A percentile compares a stretch with the other conserved stretches of the same genome.
phyloP scores from a whole-genome alignment of 2,329 filamentous ascomycete genomes.

The Dothidotthia symphoricarpi region DNA sequence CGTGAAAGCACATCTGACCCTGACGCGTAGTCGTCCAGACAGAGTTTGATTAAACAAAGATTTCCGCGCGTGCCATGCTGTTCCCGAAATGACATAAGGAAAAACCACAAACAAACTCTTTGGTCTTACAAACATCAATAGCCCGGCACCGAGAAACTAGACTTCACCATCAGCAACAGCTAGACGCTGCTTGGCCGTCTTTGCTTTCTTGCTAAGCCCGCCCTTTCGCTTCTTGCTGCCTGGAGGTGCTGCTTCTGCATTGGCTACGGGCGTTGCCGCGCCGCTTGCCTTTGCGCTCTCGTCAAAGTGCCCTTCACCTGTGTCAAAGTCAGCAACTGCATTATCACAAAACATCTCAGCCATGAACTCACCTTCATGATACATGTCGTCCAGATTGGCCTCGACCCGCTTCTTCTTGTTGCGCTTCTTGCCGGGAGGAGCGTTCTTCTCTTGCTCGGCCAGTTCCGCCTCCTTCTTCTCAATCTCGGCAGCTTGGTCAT shows the following conservation, averaged over 20 bases:
- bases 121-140: too few species aligned
- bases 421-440: slow-evolving; percentile 47
- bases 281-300: slow-evolving; percentile 83
- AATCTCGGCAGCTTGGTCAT: slow-evolving; percentile 91
- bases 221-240: slow-evolving; percentile 56
- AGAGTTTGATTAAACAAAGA: too few species aligned
- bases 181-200: slow-evolving; percentile 51
- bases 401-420: slow-evolving; percentile 63
- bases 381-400: slow-evolving; percentile 87
- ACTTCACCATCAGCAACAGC: slow-evolving; percentile 49
- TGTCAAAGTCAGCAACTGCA: slow-evolving; percentile 23
- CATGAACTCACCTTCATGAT: slow-evolving; percentile 84
- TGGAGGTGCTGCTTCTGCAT: slow-evolving; percentile 25
- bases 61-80: too few species aligned
- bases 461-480: slow-evolving; percentile 89
- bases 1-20: too few species aligned
- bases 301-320: slow-evolving; percentile 96
- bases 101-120: too few species aligned
- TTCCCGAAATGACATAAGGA: too few species aligned
- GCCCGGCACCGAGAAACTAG: slow-evolving; percentile 6
- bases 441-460: slow-evolving; percentile 60
- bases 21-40: too few species aligned
- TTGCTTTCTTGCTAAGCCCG: slow-evolving; percentile 52
- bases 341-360: not conserved
- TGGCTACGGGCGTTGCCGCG: slow-evolving; percentile 74